phyloP scores from a whole-genome alignment of 441 rosid genomes.

The Pelargonium australe region DNA sequence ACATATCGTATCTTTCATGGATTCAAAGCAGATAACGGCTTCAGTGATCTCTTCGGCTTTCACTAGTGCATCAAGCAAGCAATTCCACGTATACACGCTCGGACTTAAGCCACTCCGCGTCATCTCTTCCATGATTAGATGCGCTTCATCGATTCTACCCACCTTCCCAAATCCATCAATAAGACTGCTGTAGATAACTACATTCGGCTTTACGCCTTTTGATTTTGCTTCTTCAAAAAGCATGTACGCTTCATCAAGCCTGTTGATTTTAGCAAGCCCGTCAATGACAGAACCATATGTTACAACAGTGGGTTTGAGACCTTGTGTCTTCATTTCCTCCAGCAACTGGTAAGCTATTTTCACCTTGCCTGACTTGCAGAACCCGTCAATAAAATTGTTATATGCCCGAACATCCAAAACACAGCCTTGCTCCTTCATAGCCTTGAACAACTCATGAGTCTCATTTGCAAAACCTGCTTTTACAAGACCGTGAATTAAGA shows the following conservation, averaged over 20 bases:
- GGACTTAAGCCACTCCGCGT: constrained; percentile 88
- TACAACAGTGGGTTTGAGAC: constrained; percentile 70
- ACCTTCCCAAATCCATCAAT: constrained; percentile 94
- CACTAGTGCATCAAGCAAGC: constrained; percentile 84
- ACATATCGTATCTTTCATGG: constrained; percentile 72
- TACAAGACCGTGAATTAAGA: constrained; percentile 66
- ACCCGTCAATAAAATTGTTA: constrained; percentile 79
- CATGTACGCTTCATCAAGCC: constrained; percentile 96
- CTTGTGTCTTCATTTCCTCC: constrained; percentile 84
- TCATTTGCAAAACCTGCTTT: constrained; percentile 83
- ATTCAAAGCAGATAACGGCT: constrained; percentile 76
- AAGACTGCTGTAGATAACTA: constrained; percentile 74
- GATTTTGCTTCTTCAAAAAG: constrained; percentile 92
- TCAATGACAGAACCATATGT: constrained; percentile 86
- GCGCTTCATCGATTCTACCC: constrained; percentile 92
- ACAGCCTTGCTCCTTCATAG: constrained; percentile 92
- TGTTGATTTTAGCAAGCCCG: constrained; percentile 80
- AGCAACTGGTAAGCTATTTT: constrained; percentile 81
- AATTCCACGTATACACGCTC: constrained; percentile 79
- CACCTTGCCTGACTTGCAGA: constrained; percentile 88
- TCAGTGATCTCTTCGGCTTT: constrained; percentile 84
- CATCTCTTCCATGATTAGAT: constrained; percentile 83
- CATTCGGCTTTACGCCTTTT: constrained; percentile 58
- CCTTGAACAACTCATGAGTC: constrained; percentile 66
- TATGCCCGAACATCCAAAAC: constrained; percentile 74